Percentiles rank a stretch among this genome's conserved stretches.
phyloP scores from a whole-genome alignment of 1,139 yeast genomes.

The Sugiyamaella japonica region DNA sequence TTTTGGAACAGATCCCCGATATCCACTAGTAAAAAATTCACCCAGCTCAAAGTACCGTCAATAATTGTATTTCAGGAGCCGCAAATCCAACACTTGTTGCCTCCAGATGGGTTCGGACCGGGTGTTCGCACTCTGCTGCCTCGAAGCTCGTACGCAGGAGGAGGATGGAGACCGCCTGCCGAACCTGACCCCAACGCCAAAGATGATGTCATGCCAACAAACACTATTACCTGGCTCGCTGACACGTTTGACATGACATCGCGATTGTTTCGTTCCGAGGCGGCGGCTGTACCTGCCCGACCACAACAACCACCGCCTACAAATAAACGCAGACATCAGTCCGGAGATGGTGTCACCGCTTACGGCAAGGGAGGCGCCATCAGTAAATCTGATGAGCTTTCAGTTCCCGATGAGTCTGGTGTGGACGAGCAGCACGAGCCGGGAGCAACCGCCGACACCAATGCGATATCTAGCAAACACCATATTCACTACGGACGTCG shows the following conservation, averaged over 20 bases:
- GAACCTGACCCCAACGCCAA: not conserved
- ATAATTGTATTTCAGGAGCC: not conserved
- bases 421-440: not conserved
- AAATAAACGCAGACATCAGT: not conserved
- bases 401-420: not conserved
- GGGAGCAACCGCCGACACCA: not conserved
- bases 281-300: not conserved
- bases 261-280: not conserved
- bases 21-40: constrained; percentile 22
- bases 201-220: not conserved
- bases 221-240: not conserved
- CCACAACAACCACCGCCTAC: not conserved
- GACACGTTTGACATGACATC: not conserved
- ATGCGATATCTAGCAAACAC: not conserved
- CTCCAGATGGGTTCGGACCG: not conserved
- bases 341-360: not conserved
- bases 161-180: constrained; percentile 4
- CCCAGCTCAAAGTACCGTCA: constrained; percentile 23
- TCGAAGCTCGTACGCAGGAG: not conserved
- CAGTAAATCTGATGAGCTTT: constrained; percentile 8
- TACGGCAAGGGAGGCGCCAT: constrained; percentile 3
- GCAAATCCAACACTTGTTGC: not conserved
- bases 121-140: not conserved
- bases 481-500: constrained; percentile 4
- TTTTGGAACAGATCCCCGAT: constrained; percentile 32